Evolutionary conservation across 352 stramenopile species (phyloP).

Genomic region (Pythium biforme): DNA sequence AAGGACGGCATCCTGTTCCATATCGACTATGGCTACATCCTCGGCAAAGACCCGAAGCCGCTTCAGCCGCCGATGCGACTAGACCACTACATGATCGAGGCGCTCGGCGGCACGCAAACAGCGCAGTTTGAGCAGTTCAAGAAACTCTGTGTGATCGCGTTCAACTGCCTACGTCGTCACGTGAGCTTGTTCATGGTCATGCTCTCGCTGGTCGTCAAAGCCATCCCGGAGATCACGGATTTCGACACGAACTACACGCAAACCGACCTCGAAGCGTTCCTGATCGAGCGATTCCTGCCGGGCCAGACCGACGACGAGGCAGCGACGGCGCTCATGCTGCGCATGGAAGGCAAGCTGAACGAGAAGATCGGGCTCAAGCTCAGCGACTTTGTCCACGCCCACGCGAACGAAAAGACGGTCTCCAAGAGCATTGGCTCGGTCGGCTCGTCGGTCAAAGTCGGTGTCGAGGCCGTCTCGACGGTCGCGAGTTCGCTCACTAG

Average conservation of each 20-base stretch:
- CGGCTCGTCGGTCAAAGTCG: conserved; percentile 76
- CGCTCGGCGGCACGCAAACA: conserved; percentile 74
- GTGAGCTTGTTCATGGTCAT: conserved; percentile 89
- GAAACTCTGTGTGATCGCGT: conserved; percentile 82
- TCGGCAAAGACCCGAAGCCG: conserved; percentile 98
- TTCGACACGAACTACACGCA: conserved; percentile 86
- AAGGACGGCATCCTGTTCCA: conserved; percentile 98
- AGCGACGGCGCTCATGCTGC: conserved; percentile 72
- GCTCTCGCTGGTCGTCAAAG: conserved; percentile 80
- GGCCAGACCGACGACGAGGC: conserved; percentile 82
- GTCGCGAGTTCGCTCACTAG: conserved; percentile 76
- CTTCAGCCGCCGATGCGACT: conserved; percentile 97
- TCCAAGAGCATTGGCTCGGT: conserved; percentile 80
- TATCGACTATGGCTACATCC: conserved; percentile 99
- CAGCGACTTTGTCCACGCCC: conserved; percentile 84
- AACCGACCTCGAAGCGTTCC: conserved; percentile 78
- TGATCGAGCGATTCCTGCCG: conserved; percentile 80
- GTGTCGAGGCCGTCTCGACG: conserved; percentile 76
- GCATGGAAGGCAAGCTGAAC: conserved; percentile 87
- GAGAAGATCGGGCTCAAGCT: conserved; percentile 85
- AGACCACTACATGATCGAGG: conserved; percentile 91
- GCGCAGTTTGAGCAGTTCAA: conserved; percentile 86
- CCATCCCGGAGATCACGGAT: conserved; percentile 82
- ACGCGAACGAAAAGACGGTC: conserved; percentile 84
- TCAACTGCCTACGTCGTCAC: conserved; percentile 83